Evolutionary conservation across 1,284 basidiomycete genomes (phyloP), one percentile per base, ranked within the genome.

Genomic region (Ustanciosporium gigantosporum): DNA sequence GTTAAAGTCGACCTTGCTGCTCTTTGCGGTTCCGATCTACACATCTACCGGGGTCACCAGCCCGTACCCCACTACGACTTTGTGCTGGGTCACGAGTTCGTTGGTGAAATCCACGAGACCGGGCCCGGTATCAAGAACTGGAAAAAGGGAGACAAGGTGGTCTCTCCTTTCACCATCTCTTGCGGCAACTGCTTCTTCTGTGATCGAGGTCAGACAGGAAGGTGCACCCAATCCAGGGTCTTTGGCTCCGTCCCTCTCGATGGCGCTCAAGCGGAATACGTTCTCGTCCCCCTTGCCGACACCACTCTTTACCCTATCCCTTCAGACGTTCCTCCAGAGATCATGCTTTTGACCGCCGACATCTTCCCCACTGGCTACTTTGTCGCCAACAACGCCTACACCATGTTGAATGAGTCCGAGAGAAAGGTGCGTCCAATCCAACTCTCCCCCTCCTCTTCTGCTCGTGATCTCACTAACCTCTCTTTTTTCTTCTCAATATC

Each of bases 241-340:
- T 88, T 91, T 73, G 91, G 91, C 14, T 85, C 85, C 25, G 84
- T 87, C 0, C 72, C 78, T 9, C 83, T 90, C 1, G 85, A 87
- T 7, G 91, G 91, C 11, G 89, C 86, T 2, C 91, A 94, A 80
- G 90, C 90, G 0, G 90, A 92, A 78, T 94, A 88, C 75, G 83
- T 90, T 3, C 84, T 87, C 22, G 85, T 75, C 73, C 89, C 89
- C 5, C 84, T 84, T 47, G 89, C 87, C 0, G 89, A 89, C 21
- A 87, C 87, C 16, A 89, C 88, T 0, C 82, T 90, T 5, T 89
- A 87, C 80, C 86, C 83, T 52, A 81, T 89, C 29, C 69, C 65
- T 6, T 31, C 41, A 14, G 82, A 81, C 47, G 80, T 83, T 25
- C 79, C 82, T 3, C 71, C 78, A 42, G 79, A 80, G 40, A 65